Evolutionary conservation across 495 filamentous ascomycete species (phyloP).

Genomic region (Xylaria longipes): DNA sequence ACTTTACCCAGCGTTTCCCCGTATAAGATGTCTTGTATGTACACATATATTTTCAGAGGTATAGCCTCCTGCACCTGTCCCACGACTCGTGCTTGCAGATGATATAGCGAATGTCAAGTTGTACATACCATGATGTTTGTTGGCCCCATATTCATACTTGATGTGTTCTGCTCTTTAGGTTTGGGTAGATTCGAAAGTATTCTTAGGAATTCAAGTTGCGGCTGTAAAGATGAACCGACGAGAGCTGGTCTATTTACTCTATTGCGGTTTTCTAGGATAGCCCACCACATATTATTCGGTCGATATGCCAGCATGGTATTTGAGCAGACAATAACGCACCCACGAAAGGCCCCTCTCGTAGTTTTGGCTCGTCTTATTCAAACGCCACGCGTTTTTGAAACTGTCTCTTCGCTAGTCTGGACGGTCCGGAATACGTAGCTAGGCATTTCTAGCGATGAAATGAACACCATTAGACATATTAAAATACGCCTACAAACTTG

Average conservation of each 20-base stretch:
- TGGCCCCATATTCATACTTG: neutral
- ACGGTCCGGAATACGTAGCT: neutral
- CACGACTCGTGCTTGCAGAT: neutral
- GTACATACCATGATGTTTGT: constrained; percentile 18
- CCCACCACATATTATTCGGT: neutral
- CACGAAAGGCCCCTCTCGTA: neutral
- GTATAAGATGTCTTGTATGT: constrained; percentile 21
- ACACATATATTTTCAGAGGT: constrained; percentile 13
- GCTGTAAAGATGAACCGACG: neutral
- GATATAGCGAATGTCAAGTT: constrained; percentile 20
- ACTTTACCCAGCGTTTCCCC: neutral
- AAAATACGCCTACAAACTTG: neutral
- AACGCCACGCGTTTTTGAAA: neutral
- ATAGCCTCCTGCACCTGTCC: constrained; percentile 12
- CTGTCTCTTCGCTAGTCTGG: neutral
- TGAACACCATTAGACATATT: neutral
- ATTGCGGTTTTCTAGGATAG: neutral
- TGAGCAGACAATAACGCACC: neutral
- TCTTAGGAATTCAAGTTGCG: neutral
- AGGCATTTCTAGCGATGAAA: neutral
- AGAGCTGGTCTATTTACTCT: neutral
- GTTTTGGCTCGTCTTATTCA: neutral
- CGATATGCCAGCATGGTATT: neutral
- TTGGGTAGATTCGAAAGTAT: neutral
- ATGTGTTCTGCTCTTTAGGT: neutral